Evolutionary conservation across 2,329 filamentous ascomycete species (phyloP).

Genomic region (Immersiporthe knoxdaviesiana): DNA sequence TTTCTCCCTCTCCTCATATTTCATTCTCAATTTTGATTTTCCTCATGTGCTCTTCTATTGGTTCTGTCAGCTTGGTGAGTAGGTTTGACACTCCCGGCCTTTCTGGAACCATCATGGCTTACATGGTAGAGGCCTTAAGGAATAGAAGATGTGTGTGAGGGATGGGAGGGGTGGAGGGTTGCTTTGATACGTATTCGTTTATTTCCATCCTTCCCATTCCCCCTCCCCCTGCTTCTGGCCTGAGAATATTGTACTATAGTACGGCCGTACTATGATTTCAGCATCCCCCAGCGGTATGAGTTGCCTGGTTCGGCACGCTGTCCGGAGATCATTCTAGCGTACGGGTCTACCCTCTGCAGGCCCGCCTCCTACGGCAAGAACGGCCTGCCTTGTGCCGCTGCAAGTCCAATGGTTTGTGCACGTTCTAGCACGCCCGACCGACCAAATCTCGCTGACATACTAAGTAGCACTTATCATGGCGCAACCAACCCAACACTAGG

Average conservation of each 20-base stretch:
- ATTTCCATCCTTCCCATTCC: not conserved
- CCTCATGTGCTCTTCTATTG: not conserved
- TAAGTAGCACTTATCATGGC: slow-evolving; percentile 12
- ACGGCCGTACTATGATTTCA: too few species aligned
- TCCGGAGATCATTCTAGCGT: not conserved
- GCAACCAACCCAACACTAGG: not conserved
- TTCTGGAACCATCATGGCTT: not conserved
- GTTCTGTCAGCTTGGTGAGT: not conserved
- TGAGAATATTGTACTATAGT: not conserved
- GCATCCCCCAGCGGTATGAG: not conserved
- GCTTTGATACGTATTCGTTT: not conserved
- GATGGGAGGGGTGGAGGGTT: not conserved
- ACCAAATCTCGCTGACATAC: not conserved
- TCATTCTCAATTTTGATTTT: not conserved
- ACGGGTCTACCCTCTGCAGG: not conserved
- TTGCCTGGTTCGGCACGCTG: slow-evolving; percentile 6
- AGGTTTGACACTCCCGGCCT: not conserved
- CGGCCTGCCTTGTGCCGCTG: not conserved
- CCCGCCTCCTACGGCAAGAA: not conserved
- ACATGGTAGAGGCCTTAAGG: not conserved
- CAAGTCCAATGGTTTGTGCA: slow-evolving; percentile 22
- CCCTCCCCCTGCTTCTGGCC: not conserved
- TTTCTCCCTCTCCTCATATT: too few species aligned
- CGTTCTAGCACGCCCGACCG: slow-evolving; percentile 19
- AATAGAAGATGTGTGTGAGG: too few species aligned